Conservation (phyloP, 2,329 filamentous ascomycete genomes). For the Microdochium nivale region DNA sequence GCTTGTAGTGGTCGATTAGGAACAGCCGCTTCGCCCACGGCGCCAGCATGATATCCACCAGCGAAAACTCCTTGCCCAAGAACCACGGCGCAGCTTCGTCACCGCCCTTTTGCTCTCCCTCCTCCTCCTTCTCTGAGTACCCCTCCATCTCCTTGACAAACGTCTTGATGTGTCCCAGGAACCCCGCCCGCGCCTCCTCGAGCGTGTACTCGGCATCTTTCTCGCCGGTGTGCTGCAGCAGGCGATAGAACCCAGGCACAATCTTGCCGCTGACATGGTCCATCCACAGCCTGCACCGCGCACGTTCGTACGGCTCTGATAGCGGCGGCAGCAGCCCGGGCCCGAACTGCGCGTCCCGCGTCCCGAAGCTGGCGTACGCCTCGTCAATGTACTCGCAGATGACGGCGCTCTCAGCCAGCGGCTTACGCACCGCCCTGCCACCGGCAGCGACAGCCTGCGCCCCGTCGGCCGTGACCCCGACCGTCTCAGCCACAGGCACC, state of each 20-base stretch:
- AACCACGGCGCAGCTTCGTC: slow-evolving; percentile 54
- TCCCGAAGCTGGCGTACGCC: slow-evolving; percentile 40
- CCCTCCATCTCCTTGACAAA: slow-evolving; percentile 54
- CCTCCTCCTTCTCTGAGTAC: slow-evolving; percentile 4
- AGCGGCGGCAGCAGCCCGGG: slow-evolving; percentile 43
- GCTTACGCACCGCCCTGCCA: slow-evolving; percentile 28
- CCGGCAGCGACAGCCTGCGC: neutral
- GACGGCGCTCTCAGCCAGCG: slow-evolving; percentile 65
- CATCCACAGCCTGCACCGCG: slow-evolving; percentile 62
- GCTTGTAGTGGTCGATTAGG: slow-evolving; percentile 68
- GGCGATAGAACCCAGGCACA: slow-evolving; percentile 59
- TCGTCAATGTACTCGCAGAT: slow-evolving; percentile 73
- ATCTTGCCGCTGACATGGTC: slow-evolving; percentile 62
- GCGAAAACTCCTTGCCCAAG: slow-evolving; percentile 49
- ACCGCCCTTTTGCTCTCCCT: neutral
- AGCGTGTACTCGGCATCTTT: slow-evolving; percentile 33
- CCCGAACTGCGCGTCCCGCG: slow-evolving; percentile 23
- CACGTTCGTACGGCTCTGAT: slow-evolving; percentile 51
- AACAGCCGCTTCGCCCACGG: slow-evolving; percentile 68
- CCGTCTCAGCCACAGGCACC: slow-evolving; percentile 23
- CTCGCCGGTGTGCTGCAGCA: slow-evolving; percentile 44
- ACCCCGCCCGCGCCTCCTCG: slow-evolving; percentile 45
- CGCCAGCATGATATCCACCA: slow-evolving; percentile 63
- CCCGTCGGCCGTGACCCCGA: neutral
- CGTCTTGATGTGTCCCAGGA: slow-evolving; percentile 48